Conservation (phyloP, 306 rosid genomes). For the Quercus robur region DNA sequence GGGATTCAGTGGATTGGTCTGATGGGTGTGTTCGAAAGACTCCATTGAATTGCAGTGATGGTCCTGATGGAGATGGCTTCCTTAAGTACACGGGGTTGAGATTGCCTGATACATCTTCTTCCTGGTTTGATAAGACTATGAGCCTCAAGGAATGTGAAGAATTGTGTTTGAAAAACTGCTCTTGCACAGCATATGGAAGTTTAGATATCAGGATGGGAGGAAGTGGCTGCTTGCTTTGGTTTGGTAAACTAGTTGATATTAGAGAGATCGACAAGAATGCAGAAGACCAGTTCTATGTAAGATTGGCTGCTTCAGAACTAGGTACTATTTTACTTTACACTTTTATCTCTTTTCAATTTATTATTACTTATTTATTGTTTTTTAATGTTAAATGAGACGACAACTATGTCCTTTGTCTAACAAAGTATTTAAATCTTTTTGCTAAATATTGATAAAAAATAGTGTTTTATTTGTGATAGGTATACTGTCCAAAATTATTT, state of each 20-base stretch:
- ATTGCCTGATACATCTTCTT: constrained; percentile 32
- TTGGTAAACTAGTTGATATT: constrained; percentile 23
- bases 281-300: constrained; percentile 17
- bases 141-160: constrained; percentile 21
- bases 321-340: background rate
- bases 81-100: background rate
- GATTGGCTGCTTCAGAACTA: background rate
- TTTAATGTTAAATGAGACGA: background rate
- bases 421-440: too few relatives aligned
- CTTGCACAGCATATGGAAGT: constrained; percentile 28
- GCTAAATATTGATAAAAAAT: too few relatives aligned
- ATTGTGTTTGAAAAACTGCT: constrained; percentile 31
- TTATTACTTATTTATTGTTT: background rate
- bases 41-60: constrained; percentile 3
- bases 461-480: too few relatives aligned
- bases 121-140: constrained; percentile 25
- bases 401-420: background rate
- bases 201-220: constrained; percentile 17
- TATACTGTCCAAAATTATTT: too few relatives aligned
- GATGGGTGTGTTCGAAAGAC: constrained; percentile 26
- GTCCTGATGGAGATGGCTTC: constrained; percentile 13
- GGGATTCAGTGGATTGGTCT: constrained; percentile 3
- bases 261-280: constrained; percentile 15
- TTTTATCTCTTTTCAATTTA: background rate
- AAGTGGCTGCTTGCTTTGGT: constrained; percentile 42